phyloP scores from a whole-genome alignment of 208 protist species.

The Trypanosomatidae sp. region DNA sequence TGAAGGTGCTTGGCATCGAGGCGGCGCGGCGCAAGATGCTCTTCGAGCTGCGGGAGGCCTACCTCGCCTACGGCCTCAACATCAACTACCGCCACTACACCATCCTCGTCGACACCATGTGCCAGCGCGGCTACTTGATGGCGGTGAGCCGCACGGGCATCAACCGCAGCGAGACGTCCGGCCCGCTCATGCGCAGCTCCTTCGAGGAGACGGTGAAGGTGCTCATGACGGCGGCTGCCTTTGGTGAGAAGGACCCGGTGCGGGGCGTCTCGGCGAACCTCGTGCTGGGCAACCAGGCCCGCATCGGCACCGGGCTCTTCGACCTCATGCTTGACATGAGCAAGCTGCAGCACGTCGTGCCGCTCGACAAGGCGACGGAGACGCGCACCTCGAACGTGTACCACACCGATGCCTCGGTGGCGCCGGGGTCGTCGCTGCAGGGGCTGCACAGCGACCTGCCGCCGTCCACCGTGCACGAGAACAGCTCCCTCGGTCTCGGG shows the following conservation, averaged over 20 bases:
- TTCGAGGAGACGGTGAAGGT: slow-evolving; percentile 99
- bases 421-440: slow-evolving; percentile 21
- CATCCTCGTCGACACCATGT: slow-evolving; percentile 99
- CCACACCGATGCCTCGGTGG: slow-evolving; percentile 71
- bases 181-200: slow-evolving; percentile 98
- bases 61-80: slow-evolving; percentile 96
- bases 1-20: slow-evolving; percentile 94
- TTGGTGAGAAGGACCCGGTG: slow-evolving; percentile 95
- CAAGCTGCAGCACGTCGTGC: slow-evolving; percentile 83
- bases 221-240: slow-evolving; percentile 97
- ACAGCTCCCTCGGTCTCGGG: slow-evolving; percentile 43
- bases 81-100: slow-evolving; percentile 99
- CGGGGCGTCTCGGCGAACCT: slow-evolving; percentile 98
- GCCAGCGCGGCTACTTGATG: slow-evolving; percentile 96
- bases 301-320: slow-evolving; percentile 97
- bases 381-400: slow-evolving; percentile 81
- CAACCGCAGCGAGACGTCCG: slow-evolving; percentile 94
- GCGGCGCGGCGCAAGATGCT: slow-evolving; percentile 77
- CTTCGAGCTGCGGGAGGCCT: slow-evolving; percentile 91
- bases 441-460: slow-evolving; percentile 38
- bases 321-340: slow-evolving; percentile 96
- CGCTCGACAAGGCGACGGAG: slow-evolving; percentile 77
- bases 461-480: slow-evolving; percentile 75
- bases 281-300: slow-evolving; percentile 97
- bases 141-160: slow-evolving; percentile 97